Evolutionary conservation across 2,329 filamentous ascomycete genomes (phyloP).

Genomic region (Fusarium haematococcum): DNA sequence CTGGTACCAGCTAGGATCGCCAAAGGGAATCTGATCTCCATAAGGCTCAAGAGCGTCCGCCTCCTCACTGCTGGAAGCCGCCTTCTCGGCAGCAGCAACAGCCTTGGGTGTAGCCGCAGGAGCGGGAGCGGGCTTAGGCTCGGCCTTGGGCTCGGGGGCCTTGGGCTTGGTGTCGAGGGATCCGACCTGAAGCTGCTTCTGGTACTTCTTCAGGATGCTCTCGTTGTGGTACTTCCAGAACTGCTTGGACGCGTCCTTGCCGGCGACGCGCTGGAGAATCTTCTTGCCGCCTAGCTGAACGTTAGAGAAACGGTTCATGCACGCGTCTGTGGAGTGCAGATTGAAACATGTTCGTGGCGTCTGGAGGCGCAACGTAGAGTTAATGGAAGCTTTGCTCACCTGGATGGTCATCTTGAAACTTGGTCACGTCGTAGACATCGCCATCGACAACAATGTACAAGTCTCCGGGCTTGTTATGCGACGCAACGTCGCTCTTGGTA

Average conservation of each 20-base stretch:
- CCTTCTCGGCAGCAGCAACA: constrained; percentile 56
- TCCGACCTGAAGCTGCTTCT: constrained; percentile 80
- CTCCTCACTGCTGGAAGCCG: constrained; percentile 57
- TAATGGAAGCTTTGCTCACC: constrained; percentile 61
- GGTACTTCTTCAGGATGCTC: constrained; percentile 88
- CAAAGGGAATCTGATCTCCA: constrained; percentile 89
- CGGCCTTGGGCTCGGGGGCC: constrained; percentile 85
- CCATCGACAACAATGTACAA: constrained; percentile 93
- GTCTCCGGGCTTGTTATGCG: constrained; percentile 88
- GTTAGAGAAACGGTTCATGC: constrained; percentile 21
- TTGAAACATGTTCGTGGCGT: background rate
- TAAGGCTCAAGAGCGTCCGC: constrained; percentile 84
- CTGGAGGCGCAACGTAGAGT: background rate
- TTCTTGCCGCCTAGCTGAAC: constrained; percentile 67
- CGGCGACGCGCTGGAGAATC: constrained; percentile 72
- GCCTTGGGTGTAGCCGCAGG: constrained; percentile 50
- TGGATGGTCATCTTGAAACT: constrained; percentile 86
- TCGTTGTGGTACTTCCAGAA: constrained; percentile 87
- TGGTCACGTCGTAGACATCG: constrained; percentile 95
- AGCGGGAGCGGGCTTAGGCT: constrained; percentile 59
- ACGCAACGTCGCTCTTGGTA: constrained; percentile 84
- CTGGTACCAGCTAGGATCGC: constrained; percentile 95
- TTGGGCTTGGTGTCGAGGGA: constrained; percentile 90
- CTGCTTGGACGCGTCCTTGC: constrained; percentile 75
- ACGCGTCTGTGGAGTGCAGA: background rate